Base-by-base conservation (phyloP, 768 basidiomycete species). In the Mycena rebaudengoi region DNA sequence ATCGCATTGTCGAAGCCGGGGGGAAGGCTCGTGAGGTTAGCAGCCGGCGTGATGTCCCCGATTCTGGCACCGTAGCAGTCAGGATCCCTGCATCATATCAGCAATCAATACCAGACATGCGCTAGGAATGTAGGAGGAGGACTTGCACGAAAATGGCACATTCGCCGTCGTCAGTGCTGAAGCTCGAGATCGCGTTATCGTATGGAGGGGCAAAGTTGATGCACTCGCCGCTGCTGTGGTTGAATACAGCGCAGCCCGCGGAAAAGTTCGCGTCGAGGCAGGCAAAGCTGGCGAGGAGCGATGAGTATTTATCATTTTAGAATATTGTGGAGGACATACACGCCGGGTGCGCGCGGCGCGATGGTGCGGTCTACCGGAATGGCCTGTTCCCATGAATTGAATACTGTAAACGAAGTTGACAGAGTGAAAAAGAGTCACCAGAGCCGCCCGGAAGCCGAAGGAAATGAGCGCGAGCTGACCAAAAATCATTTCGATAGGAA, bases 221-320 rank as follows among this genome's bases (percentile, higher is more conserved):
- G 54, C 54, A 56, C 46, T 56, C 54, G 54, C 54, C 54, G 43
- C 32, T 56, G 54, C 0, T 16, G 41, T 37, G 20, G 54, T 56
- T 13, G 54, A 56, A 46, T n/a, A 45, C 1, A 12, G 13, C 5
- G 54, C 43, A 56, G 39, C 26, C 52, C 16, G 2, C 54, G 32
- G 29, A 30, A 29, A 55, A 55, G 13, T 55, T 43, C 41, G 53
- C 41, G 40, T 41, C 41, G 41, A 30, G 28, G 18, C 53, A 55
- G 53, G 49, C 49, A 51, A 51, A 51, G n/a, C 49, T 51, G 49
- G 21, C 35, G 23, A 48, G 45, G 44, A 45, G 44, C 44, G 20
- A 45, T 28, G 7, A 48, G 26, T 29, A 48, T 48, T 51, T 14
- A 51, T 51, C 32, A 51, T 51, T 51, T 51, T 51, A 51, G 49